Evolutionary conservation across 345 rosid genomes (phyloP).

Genomic region (Excoecaria agallocha): DNA sequence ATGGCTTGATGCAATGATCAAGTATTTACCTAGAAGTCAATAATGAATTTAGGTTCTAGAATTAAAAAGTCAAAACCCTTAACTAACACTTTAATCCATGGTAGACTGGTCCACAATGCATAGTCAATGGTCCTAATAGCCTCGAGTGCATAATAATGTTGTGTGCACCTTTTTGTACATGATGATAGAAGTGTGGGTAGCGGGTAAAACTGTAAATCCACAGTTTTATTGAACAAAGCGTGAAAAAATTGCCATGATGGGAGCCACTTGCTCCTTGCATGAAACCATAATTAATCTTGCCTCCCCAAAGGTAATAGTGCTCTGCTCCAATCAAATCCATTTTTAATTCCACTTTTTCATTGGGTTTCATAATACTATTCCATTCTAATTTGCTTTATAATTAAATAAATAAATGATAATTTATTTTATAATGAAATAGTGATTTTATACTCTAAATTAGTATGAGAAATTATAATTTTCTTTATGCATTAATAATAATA

Average conservation of each 20-base stretch:
- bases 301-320: conserved; percentile 27
- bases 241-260: conserved; percentile 49
- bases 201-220: conserved; percentile 27
- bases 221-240: conserved; percentile 24
- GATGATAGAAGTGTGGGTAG: conserved; percentile 7
- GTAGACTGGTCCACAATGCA: conserved; percentile 29
- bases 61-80: conserved; percentile 28
- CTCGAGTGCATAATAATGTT: conserved; percentile 25
- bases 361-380: conserved; percentile 1
- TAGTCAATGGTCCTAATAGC: conserved; percentile 32
- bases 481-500: no score
- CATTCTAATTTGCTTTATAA: not conserved
- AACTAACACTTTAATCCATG: conserved; percentile 25
- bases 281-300: conserved; percentile 46
- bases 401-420: no score
- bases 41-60: conserved; percentile 24
- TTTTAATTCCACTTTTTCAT: not conserved
- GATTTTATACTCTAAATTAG: no score
- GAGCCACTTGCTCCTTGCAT: conserved; percentile 43
- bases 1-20: conserved; percentile 16
- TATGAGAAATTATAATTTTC: no score
- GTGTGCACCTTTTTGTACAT: conserved; percentile 28
- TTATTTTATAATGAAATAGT: no score
- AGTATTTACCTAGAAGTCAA: no score
- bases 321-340: not conserved